phyloP scores from a whole-genome alignment of 2,329 filamentous ascomycete genomes.

The Colletotrichum lini region DNA sequence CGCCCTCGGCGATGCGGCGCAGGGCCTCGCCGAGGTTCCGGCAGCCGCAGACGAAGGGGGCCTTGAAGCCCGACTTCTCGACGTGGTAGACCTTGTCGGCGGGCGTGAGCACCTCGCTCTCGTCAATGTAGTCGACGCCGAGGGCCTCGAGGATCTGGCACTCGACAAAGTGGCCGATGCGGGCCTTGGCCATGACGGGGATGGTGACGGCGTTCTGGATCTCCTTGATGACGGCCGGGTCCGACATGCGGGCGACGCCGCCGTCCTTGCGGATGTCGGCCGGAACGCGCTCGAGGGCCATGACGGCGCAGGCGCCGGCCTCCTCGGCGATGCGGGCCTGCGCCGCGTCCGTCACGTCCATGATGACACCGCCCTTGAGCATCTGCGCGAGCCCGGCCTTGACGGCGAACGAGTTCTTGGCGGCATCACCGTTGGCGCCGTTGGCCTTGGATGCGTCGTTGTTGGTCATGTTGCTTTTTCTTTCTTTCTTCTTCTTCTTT shows the following conservation, averaged over 20 bases:
- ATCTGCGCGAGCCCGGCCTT: constrained; percentile 97
- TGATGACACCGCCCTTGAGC: constrained; percentile 99
- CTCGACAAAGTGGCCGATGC: constrained; percentile 98
- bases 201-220: constrained; percentile 97
- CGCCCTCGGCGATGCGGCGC: constrained; percentile 90
- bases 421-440: constrained; percentile 44
- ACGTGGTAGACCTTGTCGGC: constrained; percentile 94
- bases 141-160: constrained; percentile 98
- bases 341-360: constrained; percentile 96
- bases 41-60: constrained; percentile 97
- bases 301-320: constrained; percentile 94
- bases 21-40: constrained; percentile 94
- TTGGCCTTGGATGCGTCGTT: constrained; percentile 30
- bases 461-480: constrained; percentile 28
- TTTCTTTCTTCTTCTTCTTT: neutral
- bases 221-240: constrained; percentile 93
- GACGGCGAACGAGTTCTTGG: constrained; percentile 79
- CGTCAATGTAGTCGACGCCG: constrained; percentile 97
- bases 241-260: constrained; percentile 96
- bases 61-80: constrained; percentile 85
- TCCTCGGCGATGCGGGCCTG: constrained; percentile 98
- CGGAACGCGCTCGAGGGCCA: constrained; percentile 97
- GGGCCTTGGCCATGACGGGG: constrained; percentile 98
- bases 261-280: constrained; percentile 95
- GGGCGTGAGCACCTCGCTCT: constrained; percentile 96